Base-by-base conservation (phyloP, 2,329 filamentous ascomycete genomes). In the Colletotrichum sp. region DNA sequence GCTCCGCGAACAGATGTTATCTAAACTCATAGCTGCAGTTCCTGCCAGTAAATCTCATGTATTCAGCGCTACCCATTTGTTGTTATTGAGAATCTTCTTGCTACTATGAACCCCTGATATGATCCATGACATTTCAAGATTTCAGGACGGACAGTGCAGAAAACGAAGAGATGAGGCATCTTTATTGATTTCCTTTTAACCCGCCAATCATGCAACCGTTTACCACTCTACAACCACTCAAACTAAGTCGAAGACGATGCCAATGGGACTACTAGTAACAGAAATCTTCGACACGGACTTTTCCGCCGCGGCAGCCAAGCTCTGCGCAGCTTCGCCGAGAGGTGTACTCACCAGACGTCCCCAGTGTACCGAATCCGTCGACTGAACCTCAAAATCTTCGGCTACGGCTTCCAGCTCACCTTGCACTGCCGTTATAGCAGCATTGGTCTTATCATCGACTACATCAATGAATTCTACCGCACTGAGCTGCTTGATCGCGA, bases 21-120 rank as follows among this genome's bases (percentile, higher is more conserved):
- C 36, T 39, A 39, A 39, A 39, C 8, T 39, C 36, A 39, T 9
- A 9, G 1, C 36, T 39, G 36, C 36, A 39, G 36, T 39, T 39
- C 36, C 36, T 19, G 36, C 19, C 36, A 39, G 5, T 3, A 39
- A 9, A 5, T 1, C 4, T 39, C 8, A 15, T 39, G 0, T 0
- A 39, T 1, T 19, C 36, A 39, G 0, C 36, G 4, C 16, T 5
- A 1, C 36, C 2, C 9, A 5, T 39, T 9, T 0, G 0, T 0
- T 15, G 5, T 39, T 19, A 39, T 1, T 39, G 36, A 39, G 36
- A 39, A 39, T 39, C 36, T 39, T 3, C 5, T 39, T 39, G 8
- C 15, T 19, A 39, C 36, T 15, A 19, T 39, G 36, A 19, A 0
- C 4, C 36, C 8, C 36, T 39, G 36, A 39, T 9, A 39, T 39